Evolutionary conservation across 305 asterid species (phyloP), one percentile per base, ranked within the genome.

Genomic region (Plantago rigida): DNA sequence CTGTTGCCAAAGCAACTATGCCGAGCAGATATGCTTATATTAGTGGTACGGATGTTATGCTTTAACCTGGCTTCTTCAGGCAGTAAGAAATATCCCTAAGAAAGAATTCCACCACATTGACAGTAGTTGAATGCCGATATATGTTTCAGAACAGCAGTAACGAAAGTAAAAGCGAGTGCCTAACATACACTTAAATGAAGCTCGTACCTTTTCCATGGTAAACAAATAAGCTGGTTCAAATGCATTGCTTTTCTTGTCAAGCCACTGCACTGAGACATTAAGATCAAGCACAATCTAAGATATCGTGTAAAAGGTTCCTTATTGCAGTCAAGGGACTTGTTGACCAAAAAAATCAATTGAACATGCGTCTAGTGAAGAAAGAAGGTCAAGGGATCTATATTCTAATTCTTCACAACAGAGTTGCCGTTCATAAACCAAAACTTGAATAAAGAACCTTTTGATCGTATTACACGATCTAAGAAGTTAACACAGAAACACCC

Each of bases 1-100:
- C 97, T 73, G 83, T 92, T 92, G 51, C 99, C 99, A 67, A 92
- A 92, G 81, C 99, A 88, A 52, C 84, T 78, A 67, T 88, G 92
- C 61, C 85, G 74, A 39, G 97, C 93, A 64, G 99, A 88, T 72
- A 92, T 84, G 78, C 91, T 86, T 71, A 86, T 80, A 68, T 92
- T 86, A 45, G 76, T 76, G 55, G 95, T 80, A 56, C 52, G 77
- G 42, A 92, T 92, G 60, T 79, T 78, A 75, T 92, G 99, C 80
- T 56, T 84, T 75, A 79, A 71, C 73, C 82, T 83, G 68, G 94
- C 91, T 77, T 83, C 96, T 73, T 92, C 97, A 28, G 99, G 89
- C 77, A 92, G 77, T 71, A 92, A 78, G 77, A 92, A 81, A 71
- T 88, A 92, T 41, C 99, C 99, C 99, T 92, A 62, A 50, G 48